Conservation (phyloP, 441 rosid species). For the Pelargonium fulgidum region DNA sequence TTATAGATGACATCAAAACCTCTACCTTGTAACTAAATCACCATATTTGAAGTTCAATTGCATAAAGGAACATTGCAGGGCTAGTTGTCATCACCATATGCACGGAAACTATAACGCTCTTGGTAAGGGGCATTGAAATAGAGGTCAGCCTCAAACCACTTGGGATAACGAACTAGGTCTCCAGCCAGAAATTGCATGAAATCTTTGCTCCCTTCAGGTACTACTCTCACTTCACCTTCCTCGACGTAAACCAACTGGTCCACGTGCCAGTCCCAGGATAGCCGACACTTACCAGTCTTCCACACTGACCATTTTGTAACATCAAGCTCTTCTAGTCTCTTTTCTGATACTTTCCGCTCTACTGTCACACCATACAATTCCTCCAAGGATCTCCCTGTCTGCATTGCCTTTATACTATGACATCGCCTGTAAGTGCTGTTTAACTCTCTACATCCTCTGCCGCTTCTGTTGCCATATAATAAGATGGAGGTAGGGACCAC, state of each 20-base stretch:
- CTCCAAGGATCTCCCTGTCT: slow-evolving; percentile 56
- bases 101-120: slow-evolving; percentile 78
- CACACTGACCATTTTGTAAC: slow-evolving; percentile 84
- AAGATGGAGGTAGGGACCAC: slow-evolving; percentile 33
- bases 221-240: slow-evolving; percentile 95
- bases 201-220: slow-evolving; percentile 69
- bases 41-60: background rate
- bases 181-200: slow-evolving; percentile 83
- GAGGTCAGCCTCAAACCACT: slow-evolving; percentile 93
- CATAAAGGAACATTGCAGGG: background rate
- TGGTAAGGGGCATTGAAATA: slow-evolving; percentile 76
- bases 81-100: slow-evolving; percentile 64
- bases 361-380: slow-evolving; percentile 76
- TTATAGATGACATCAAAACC: too few species aligned
- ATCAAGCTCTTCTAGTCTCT: slow-evolving; percentile 59
- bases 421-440: slow-evolving; percentile 17
- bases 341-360: slow-evolving; percentile 51
- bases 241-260: slow-evolving; percentile 91
- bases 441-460: slow-evolving; percentile 11
- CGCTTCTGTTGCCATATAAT: slow-evolving; percentile 29
- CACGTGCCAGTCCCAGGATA: slow-evolving; percentile 95
- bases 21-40: too few species aligned
- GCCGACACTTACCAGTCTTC: slow-evolving; percentile 77
- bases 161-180: slow-evolving; percentile 88
- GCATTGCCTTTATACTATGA: slow-evolving; percentile 47